phyloP scores from a whole-genome alignment of 1,284 basidiomycete genomes.

The Macrocystidia cucumis region DNA sequence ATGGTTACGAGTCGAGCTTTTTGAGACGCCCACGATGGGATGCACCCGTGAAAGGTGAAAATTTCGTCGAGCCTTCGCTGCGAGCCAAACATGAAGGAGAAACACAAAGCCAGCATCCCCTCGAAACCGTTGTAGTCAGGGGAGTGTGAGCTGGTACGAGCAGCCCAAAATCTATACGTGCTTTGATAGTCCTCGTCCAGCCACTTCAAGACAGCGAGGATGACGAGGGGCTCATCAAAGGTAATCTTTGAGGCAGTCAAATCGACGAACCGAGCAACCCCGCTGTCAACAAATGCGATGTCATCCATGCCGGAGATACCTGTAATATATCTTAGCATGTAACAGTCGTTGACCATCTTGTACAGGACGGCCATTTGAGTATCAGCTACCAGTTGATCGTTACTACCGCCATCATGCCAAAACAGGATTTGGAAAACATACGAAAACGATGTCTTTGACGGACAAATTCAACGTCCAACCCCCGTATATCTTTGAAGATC shows the following conservation, averaged over 20 bases:
- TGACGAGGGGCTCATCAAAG: slow-evolving; percentile 30
- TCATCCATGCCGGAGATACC: slow-evolving; percentile 27
- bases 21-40: slow-evolving; percentile 24
- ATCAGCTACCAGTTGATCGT: no score
- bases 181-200: slow-evolving; percentile 23
- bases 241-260: slow-evolving; percentile 24
- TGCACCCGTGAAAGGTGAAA: slow-evolving; percentile 22
- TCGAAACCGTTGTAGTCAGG: slow-evolving; percentile 29
- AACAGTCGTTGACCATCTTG: no score
- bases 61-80: slow-evolving; percentile 21
- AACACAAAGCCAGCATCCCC: slow-evolving; percentile 30
- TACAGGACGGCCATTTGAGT: no score
- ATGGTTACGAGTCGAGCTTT: slow-evolving; percentile 26
- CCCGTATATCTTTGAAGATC: no score
- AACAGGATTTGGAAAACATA: no score
- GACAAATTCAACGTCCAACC: no score
- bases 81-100: slow-evolving; percentile 24
- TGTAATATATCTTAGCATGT: no score
- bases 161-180: slow-evolving; percentile 26
- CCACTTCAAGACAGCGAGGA: slow-evolving; percentile 28
- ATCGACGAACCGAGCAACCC: slow-evolving; percentile 29
- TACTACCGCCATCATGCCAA: no score
- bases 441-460: no score
- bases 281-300: slow-evolving; percentile 28
- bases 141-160: slow-evolving; percentile 21